These are phyloP conservation scores for Cajanus cajan DNA, from an alignment of 306 rosid genomes.

Conservation along the genomic window DNA sequence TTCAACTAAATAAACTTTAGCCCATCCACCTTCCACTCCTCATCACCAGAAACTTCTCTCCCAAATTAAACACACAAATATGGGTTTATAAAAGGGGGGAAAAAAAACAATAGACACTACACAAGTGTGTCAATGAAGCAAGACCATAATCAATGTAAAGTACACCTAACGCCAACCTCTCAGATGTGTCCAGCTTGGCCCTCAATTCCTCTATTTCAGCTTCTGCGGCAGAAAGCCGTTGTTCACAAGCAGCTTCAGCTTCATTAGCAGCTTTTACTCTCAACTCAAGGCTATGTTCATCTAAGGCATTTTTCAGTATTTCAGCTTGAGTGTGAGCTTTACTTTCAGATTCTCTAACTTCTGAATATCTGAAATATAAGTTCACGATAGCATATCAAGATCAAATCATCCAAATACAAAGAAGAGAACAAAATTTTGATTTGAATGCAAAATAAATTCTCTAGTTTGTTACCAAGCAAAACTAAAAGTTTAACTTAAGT, in stretches of 20 bases:
- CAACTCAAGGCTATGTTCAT: conserved; percentile 88
- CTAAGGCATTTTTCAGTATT: conserved; percentile 75
- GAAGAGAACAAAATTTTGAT: not conserved
- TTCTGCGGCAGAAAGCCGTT: conserved; percentile 82
- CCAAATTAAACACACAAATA: conserved; percentile 20
- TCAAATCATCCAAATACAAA: conserved; percentile 18
- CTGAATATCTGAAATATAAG: conserved; percentile 61
- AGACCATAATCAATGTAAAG: conserved; percentile 19
- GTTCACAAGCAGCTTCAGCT: conserved; percentile 94
- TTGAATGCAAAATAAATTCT: conserved; percentile 9
- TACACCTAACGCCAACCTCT: conserved; percentile 55
- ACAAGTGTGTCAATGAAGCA: conserved; percentile 21
- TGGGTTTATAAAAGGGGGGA: not conserved
- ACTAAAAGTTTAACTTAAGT: conserved; percentile 15
- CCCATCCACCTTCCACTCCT: conserved; percentile 4
- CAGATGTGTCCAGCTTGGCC: conserved; percentile 66
- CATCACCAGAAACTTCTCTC: conserved; percentile 7
- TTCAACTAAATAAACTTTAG: not conserved
- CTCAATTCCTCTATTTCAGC: conserved; percentile 77
- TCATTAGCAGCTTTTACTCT: conserved; percentile 96
- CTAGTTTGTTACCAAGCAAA: conserved; percentile 1
- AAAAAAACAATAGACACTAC: not conserved
- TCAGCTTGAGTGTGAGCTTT: conserved; percentile 75
- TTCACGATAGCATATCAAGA: conserved; percentile 32
- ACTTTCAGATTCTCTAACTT: conserved; percentile 79